Percentiles rank a stretch among this genome's conserved stretches.
Evolutionary conservation across 306 rosid species (phyloP).

Genomic region (Prinsepia uniflora): DNA sequence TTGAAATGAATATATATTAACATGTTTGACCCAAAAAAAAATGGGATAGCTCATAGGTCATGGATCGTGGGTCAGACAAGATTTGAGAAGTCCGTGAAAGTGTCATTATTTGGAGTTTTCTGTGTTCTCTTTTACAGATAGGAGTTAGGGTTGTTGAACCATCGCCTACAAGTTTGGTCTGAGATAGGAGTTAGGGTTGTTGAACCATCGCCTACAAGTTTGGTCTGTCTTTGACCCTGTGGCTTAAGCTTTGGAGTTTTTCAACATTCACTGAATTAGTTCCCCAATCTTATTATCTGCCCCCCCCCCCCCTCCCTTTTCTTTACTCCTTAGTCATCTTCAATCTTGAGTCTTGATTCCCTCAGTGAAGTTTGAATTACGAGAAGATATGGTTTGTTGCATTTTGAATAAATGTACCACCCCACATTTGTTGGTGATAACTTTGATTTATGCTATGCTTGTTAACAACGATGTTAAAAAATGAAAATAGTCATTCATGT

Average conservation of each 20-base stretch:
- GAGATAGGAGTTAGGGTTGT: neutral
- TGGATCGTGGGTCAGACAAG: neutral
- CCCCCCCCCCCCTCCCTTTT: too few relatives aligned
- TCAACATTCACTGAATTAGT: neutral
- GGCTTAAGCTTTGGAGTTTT: neutral
- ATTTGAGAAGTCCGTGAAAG: neutral
- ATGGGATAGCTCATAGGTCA: neutral
- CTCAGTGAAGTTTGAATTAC: neutral
- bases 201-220: slow-evolving; percentile 10
- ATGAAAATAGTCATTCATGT: too few relatives aligned
- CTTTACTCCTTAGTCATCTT: neutral
- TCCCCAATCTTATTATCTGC: neutral
- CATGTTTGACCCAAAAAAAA: neutral
- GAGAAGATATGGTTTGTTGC: neutral
- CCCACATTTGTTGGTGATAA: neutral
- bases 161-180: slow-evolving; percentile 13
- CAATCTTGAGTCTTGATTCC: neutral
- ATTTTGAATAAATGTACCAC: neutral
- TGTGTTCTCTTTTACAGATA: neutral
- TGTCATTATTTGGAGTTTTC: neutral
- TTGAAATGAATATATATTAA: too few relatives aligned
- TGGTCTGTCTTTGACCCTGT: slow-evolving; percentile 12
- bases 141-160: neutral
- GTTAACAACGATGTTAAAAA: too few relatives aligned
- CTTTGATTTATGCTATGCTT: neutral